Percentiles rank a stretch among this genome's conserved stretches.
Conservation (phyloP, 2,329 filamentous ascomycete species). For the Epichloe sp. region DNA sequence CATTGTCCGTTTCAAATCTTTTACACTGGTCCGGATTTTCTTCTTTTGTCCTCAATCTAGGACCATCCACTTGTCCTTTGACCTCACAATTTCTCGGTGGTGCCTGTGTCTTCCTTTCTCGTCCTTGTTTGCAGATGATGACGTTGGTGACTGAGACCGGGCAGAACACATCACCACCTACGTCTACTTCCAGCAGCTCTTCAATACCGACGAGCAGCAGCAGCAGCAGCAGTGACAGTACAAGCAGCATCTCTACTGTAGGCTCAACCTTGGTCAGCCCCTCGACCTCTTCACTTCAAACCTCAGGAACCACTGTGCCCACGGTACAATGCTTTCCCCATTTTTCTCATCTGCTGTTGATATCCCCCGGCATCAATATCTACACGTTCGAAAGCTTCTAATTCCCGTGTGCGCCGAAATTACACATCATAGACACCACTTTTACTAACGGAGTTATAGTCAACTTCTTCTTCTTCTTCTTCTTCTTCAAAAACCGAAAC, state of each 20-base stretch:
- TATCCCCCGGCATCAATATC: too few relatives aligned
- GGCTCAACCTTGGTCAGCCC: slow-evolving; percentile 11
- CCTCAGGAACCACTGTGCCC: not conserved
- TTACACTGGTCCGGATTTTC: too few relatives aligned
- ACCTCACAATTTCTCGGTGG: too few relatives aligned
- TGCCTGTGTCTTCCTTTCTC: not conserved
- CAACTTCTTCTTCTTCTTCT: not conserved
- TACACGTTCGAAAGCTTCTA: not conserved
- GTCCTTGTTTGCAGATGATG: slow-evolving; percentile 9
- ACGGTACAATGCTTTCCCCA: not conserved
- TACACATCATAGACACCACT: not conserved
- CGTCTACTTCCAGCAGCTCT: slow-evolving; percentile 10
- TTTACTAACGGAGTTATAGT: not conserved
- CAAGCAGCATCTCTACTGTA: slow-evolving; percentile 26
- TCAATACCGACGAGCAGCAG: slow-evolving; percentile 12
- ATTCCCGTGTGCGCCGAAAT: not conserved
- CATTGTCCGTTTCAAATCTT: not conserved
- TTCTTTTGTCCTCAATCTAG: too few relatives aligned
- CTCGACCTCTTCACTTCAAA: not conserved
- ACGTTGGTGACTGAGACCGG: slow-evolving; percentile 22
- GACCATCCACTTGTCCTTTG: too few relatives aligned
- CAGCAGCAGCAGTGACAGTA: slow-evolving; percentile 1
- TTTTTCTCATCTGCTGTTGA: not conserved
- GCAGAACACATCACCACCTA: slow-evolving; percentile 18
- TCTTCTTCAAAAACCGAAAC: not conserved